Base-by-base conservation (phyloP, 371 early-diverging fungal species). In the Lichtheimia ornata region DNA sequence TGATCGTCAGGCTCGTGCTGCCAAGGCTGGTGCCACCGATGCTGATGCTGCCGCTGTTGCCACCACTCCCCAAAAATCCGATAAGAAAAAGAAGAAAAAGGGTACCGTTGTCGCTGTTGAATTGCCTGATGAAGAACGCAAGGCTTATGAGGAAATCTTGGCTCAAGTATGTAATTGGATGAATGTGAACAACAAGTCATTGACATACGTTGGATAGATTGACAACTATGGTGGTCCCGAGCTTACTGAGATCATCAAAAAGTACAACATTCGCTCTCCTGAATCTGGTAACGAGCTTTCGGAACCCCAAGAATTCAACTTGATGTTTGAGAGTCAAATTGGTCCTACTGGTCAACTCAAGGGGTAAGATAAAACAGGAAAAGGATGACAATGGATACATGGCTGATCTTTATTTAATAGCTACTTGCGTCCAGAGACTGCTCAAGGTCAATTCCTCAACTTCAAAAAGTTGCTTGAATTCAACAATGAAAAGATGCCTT, bases 401-500 rank as follows among this genome's bases (percentile, higher is more conserved):
- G 35, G 28, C 50, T 57, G 40, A 30, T 30, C 35, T 17, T 4
- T 12, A 24, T 56, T 64, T 14, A 9, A 14, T 60, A 86, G 90
- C 67, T 99, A 88, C 83, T 84, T 99, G 66, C 90, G 99, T 58
- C 99, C 99, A 58, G 99, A 99, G 83, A 99, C 99, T 17, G 99
- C 99, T 44, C 99, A 99, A 84, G 98, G 99, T 66, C 99, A 99
- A 81, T 99, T 99, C 83, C 74, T 98, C 54, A 99, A 99, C 90
- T 99, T 99, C 69, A 96, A 97, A 83, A 84, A 92, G 35, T 87
- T 99, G 44, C 88, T 97, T 47, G 99, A 99, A 73, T 95, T 92
- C 82, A 99, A 99, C 85, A 95, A 95, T 72, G 95, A 95, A 58
- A 92, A 91, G 72, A 92, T 99, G 93, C 99, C 99, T 24, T 99